Base-by-base conservation (phyloP, 768 basidiomycete species). In the Podaxis sp. region DNA sequence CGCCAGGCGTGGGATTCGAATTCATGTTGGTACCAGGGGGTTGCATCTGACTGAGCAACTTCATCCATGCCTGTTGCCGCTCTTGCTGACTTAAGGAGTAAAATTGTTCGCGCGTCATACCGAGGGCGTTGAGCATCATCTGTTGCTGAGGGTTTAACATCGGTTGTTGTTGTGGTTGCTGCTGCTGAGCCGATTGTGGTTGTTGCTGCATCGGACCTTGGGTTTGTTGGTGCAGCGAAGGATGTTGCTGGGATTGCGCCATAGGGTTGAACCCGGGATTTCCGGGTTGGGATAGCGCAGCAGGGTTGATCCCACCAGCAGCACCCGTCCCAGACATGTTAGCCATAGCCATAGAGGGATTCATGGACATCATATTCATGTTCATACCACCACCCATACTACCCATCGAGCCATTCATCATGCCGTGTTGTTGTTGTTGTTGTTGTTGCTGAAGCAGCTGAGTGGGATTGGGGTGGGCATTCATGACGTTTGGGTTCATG, bases 61-160 rank as follows among this genome's bases (percentile, higher is more conserved):
- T 72, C 36, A 66, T 64, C 28, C 61, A 62, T 7, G 66, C 48
- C 10, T 64, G 50, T 60, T 74, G 71, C 37, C 59, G 64, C 4
- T 75, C 73, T 46, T 68, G 64, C 4, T 48, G 69, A 13, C 55
- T 51, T 18, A 75, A 52, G 2, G 59, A 54, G 37, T n/a, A n/a
- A 61, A 73, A 74, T 46, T 74, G 73, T 46, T 74, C 71, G 40
- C 66, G 68, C 48, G 72, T 68, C 55, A 73, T 66, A 54, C 67
- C 66, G 55, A 72, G 63, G 27, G 61, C 37, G n/a, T 58, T 56
- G 44, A 73, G 67, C 61, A 71, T 59, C 51, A 60, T 53, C 27
- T 60, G 59, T 46, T 60, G 59, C 42, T 60, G 59, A 44, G 50
- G 38, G n/a, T 38, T 60, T 27, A 60, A 9, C 14, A 28, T 40